A percentile compares a stretch with the other conserved stretches of the same genome.
Evolutionary conservation across 2,329 filamentous ascomycete genomes (phyloP).

Genomic region (Sporothrix curviconia): DNA sequence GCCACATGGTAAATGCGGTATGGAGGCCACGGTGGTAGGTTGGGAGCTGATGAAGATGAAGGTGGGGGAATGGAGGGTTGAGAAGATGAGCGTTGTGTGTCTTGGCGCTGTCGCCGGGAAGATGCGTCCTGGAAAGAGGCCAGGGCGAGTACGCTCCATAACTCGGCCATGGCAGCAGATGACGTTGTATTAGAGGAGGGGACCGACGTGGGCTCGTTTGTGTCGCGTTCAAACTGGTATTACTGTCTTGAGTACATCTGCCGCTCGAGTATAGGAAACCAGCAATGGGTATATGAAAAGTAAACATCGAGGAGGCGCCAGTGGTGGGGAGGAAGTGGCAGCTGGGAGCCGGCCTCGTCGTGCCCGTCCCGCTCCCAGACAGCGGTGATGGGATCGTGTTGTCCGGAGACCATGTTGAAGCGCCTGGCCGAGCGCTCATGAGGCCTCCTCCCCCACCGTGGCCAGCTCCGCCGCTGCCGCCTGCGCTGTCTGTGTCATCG

Average conservation of each 20-base stretch:
- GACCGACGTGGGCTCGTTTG: not conserved
- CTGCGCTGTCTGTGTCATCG: not conserved
- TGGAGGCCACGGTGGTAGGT: conserved; percentile 20
- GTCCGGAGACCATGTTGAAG: conserved; percentile 28
- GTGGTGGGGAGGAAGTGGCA: conserved; percentile 43
- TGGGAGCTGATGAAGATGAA: not conserved
- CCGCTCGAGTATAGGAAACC: conserved; percentile 68
- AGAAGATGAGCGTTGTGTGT: not conserved
- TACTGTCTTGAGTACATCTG: conserved; percentile 49
- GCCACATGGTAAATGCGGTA: conserved; percentile 45
- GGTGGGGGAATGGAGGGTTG: not conserved
- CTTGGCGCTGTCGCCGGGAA: conserved; percentile 15
- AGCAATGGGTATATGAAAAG: conserved; percentile 68
- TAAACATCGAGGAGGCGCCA: conserved; percentile 64
- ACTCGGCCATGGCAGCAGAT: conserved; percentile 31
- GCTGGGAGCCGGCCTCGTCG: not conserved
- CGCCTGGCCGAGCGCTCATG: conserved; percentile 9
- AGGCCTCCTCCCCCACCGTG: too few species aligned
- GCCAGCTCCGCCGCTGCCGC: not conserved
- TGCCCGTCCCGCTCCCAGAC: not conserved
- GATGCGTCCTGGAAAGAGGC: conserved; percentile 47
- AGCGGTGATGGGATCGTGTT: conserved; percentile 22
- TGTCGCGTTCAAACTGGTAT: conserved; percentile 31
- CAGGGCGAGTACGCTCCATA: conserved; percentile 55
- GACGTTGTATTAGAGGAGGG: not conserved